Evolutionary conservation across 2,329 filamentous ascomycete genomes (phyloP), one percentile per base, ranked within the genome.

Genomic region (Venturia asperata): DNA sequence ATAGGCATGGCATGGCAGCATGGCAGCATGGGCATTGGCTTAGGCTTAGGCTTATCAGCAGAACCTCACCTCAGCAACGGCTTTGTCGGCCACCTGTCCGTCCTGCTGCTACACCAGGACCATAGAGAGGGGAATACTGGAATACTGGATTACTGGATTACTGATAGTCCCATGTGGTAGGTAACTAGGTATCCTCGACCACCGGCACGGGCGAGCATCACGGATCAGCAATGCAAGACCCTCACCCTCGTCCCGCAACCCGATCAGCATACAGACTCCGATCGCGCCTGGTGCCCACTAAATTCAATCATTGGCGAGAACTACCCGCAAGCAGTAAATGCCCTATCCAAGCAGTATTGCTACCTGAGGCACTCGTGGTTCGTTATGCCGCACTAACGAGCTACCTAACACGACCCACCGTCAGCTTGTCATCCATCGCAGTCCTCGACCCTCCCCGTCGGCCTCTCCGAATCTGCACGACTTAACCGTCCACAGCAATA

Each of bases 41-140:
- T n/a, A n/a, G n/a, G n/a, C n/a, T n/a, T n/a, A n/a, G 24, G 17
- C n/a, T 52, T 55, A 55, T 55, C 49, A 55, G 49, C 27, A 55
- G 30, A 55, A n/a, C 11, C 49, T 55, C 49, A 21, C 24, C 24
- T 27, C 24, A 47, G 21, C 15, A 9, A 55, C 15, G 2, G 11
- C 24, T 11, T 34, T 55, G 10, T 55, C 49, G 27, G 49, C 17
- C 24, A 55, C 27, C 19, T 55, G 24, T 17, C 49, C 49, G 49
- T 34, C 15, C 24, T 15, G 3, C 3, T 34, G 30, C 30, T 34
- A 6, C 30, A 17, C 24, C 49, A 55, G 49, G 24, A 55, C 13
- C 39, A 10, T 3, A 34, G 30, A 34, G 30, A 34, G 30, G 30
- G 30, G 6, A 34, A 6, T 34, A 34, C 3, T 34, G 30, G n/a